phyloP scores from a whole-genome alignment of 176 grass and related monocot species.

The Oropetium thomaeum region DNA sequence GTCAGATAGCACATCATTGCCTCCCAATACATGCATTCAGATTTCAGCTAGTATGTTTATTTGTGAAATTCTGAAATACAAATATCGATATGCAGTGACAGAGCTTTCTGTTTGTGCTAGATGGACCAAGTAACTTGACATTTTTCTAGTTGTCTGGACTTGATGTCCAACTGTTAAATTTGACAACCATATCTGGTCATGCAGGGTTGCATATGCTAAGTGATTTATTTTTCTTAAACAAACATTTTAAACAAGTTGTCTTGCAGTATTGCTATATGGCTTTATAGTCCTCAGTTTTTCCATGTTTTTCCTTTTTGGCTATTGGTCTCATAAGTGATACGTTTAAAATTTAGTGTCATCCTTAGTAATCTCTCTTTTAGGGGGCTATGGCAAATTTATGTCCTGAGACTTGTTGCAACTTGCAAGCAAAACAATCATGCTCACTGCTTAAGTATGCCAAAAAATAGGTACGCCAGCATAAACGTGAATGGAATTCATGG shows the following conservation, averaged over 20 bases:
- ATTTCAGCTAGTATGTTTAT: neutral
- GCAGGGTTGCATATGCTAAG: neutral
- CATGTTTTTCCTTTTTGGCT: neutral
- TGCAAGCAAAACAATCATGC: neutral
- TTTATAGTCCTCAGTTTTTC: neutral
- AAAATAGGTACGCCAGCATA: slow-evolving; percentile 41
- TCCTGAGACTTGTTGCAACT: neutral
- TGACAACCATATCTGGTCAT: neutral
- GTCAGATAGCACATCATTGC: neutral
- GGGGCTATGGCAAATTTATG: slow-evolving; percentile 9
- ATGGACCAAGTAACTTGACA: neutral
- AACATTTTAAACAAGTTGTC: neutral
- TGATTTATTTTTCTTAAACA: neutral
- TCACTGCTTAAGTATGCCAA: slow-evolving; percentile 28
- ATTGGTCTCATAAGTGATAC: neutral
- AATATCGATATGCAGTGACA: neutral
- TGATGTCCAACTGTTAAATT: neutral
- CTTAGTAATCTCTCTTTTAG: neutral
- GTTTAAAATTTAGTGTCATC: neutral
- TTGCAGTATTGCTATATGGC: slow-evolving; percentile 1
- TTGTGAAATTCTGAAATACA: neutral
- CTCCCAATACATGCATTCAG: neutral
- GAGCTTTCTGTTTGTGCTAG: neutral
- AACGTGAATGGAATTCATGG: slow-evolving; percentile 34
- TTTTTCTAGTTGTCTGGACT: neutral